Base-by-base conservation (phyloP, 768 basidiomycete genomes). In the Phanerochaete carnosa region DNA sequence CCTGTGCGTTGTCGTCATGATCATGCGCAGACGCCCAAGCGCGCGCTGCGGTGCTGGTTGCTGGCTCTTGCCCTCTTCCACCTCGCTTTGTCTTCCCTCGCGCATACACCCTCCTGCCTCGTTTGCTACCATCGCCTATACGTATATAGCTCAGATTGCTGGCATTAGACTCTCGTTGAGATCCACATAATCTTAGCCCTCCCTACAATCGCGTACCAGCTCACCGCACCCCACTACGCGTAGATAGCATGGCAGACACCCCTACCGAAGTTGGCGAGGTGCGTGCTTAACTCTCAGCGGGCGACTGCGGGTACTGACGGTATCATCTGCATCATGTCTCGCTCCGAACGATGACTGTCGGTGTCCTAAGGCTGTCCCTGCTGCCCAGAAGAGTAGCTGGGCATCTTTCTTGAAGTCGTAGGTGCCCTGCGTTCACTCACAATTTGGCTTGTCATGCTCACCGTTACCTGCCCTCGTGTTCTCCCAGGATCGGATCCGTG, bases 321-420 rank as follows among this genome's bases (percentile, higher is more conserved):
- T 19, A 9, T 6, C 25, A 6, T 19, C 28, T 22, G 13, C 37
- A 4, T 28, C 32, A 22, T 39, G n/a, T 33, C 51, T 12, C 16
- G 3, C 46, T 6, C 23, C 46, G 25, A n/a, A 30, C 46, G 45
- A 32, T 43, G 29, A n/a, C 57, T 22, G 5, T 11, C 13, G 6
- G 4, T 25, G 29, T 13, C 39, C 47, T 55, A 59, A 81, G 80
- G 90, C 87, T 63, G 92, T 96, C 53, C 94, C 94, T 43, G 82
- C 82, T 62, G 80, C 89, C 51, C 94, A 96, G 75, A 86, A 92
- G 68, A 77, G 88, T 68, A 91, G 88, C 75, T 97, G 95, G 95
- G 82, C 89, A 0, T 86, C 87, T 2, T 96, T 97, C 75, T 79
- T 97, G 70, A 97, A 96, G 82, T 86, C 89, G 92, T 94, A 68